Conservation (phyloP, 2,329 filamentous ascomycete genomes). For the Fusarium agapanthi region DNA sequence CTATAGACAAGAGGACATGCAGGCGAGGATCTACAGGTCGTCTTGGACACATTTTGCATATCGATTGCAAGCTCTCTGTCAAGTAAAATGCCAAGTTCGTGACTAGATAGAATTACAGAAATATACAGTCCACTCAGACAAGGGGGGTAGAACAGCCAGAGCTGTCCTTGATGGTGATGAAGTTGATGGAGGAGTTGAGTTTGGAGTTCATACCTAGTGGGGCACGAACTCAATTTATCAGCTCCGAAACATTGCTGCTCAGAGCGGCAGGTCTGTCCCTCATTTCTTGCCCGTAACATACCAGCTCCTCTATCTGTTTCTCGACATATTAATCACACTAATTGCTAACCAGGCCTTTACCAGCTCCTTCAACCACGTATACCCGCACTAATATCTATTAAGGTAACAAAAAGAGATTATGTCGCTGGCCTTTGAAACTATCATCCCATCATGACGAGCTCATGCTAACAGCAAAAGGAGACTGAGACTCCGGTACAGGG, state of each 20-base stretch:
- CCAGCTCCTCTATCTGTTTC: not conserved
- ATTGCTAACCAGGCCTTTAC: not conserved
- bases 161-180: not conserved
- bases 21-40: not conserved
- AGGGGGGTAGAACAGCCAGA: not conserved
- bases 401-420: not conserved
- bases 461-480: not conserved
- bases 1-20: not conserved
- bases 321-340: not conserved
- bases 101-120: not conserved
- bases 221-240: not conserved
- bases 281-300: not conserved
- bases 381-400: not conserved
- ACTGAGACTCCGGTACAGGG: slow-evolving; percentile 22
- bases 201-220: not conserved
- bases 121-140: not conserved
- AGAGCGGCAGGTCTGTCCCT: not conserved
- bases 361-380: not conserved
- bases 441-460: not conserved
- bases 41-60: not conserved
- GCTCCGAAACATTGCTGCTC: not conserved
- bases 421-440: not conserved
- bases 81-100: not conserved
- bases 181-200: not conserved
- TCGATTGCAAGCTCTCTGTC: not conserved